These are phyloP conservation scores for Coniferiporia sulphurascens DNA, from an alignment of 1,284 basidiomycete species.

Conservation along the genomic window DNA sequence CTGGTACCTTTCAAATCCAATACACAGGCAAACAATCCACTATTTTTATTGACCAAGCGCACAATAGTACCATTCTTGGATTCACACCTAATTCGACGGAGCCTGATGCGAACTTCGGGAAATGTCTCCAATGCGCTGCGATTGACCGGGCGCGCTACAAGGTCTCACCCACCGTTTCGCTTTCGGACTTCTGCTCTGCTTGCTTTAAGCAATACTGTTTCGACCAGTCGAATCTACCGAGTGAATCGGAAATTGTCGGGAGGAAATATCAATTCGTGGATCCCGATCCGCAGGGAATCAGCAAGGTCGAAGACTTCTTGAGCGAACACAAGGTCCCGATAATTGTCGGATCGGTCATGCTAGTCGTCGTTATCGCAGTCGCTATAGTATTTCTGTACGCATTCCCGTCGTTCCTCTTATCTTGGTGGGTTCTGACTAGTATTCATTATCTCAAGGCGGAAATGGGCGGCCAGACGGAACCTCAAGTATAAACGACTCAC, in stretches of 20 bases:
- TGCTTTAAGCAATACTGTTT: constrained; percentile 56
- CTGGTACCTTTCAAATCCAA: constrained; percentile 44
- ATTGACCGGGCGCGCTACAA: constrained; percentile 48
- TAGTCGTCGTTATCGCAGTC: constrained; percentile 33
- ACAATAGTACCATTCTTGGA: constrained; percentile 46
- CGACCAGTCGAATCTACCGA: constrained; percentile 43
- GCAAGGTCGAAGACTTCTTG: constrained; percentile 36
- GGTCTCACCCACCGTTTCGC: constrained; percentile 30
- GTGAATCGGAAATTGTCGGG: constrained; percentile 36
- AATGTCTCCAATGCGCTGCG: constrained; percentile 49
- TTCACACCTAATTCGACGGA: constrained; percentile 47
- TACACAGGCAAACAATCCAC: constrained; percentile 44
- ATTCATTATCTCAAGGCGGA: not conserved
- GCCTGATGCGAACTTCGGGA: constrained; percentile 48
- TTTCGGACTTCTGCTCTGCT: constrained; percentile 40
- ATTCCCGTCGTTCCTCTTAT: not conserved
- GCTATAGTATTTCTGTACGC: constrained; percentile 36
- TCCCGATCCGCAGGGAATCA: constrained; percentile 44
- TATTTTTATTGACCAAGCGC: constrained; percentile 51
- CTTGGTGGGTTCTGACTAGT: not conserved
- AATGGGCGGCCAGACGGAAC: constrained; percentile 2
- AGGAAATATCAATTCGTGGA: constrained; percentile 43
- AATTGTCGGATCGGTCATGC: constrained; percentile 37
- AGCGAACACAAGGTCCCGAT: constrained; percentile 36
- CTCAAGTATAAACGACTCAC: constrained; percentile 15